Evolutionary conservation across 2,329 filamentous ascomycete genomes (phyloP).

Genomic region (Zelopaecilomyces penicillatus): DNA sequence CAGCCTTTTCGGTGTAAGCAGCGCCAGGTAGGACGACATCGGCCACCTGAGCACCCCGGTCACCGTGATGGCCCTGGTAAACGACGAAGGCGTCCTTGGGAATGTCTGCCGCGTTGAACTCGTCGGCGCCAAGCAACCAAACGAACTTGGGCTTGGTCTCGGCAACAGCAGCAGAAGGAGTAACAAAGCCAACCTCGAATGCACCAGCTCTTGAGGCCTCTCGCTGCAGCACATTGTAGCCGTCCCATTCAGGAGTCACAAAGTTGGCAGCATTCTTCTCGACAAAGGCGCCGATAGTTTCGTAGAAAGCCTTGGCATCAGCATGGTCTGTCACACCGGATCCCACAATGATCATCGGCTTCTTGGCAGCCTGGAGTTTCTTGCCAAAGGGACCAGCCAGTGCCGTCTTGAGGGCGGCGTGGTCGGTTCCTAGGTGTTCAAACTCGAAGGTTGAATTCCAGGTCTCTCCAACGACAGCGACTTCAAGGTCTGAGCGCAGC

Average conservation of each 20-base stretch:
- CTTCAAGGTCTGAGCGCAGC: slow-evolving; percentile 87
- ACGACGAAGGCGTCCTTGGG: slow-evolving; percentile 94
- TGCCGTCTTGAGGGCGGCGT: slow-evolving; percentile 72
- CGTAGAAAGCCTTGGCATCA: slow-evolving; percentile 88
- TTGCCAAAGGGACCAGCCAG: slow-evolving; percentile 85
- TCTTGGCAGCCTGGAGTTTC: slow-evolving; percentile 79
- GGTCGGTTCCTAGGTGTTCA: slow-evolving; percentile 76
- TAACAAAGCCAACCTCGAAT: slow-evolving; percentile 91
- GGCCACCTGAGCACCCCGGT: slow-evolving; percentile 83
- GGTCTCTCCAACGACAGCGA: slow-evolving; percentile 81
- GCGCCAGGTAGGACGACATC: slow-evolving; percentile 90
- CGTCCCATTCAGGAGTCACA: slow-evolving; percentile 85
- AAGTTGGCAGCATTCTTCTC: slow-evolving; percentile 91
- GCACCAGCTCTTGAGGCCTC: slow-evolving; percentile 87
- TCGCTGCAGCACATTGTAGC: slow-evolving; percentile 93
- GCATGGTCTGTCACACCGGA: slow-evolving; percentile 84
- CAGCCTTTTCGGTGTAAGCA: slow-evolving; percentile 94
- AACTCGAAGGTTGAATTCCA: slow-evolving; percentile 96
- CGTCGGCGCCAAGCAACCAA: slow-evolving; percentile 94
- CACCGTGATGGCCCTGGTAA: slow-evolving; percentile 97
- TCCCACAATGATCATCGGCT: slow-evolving; percentile 93
- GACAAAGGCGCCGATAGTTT: slow-evolving; percentile 80
- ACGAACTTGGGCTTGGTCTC: slow-evolving; percentile 87
- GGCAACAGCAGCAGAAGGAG: slow-evolving; percentile 72
- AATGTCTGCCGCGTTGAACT: slow-evolving; percentile 75